Base-by-base conservation (phyloP, 352 stramenopile species). In the Halophytophthora batemanensis region DNA sequence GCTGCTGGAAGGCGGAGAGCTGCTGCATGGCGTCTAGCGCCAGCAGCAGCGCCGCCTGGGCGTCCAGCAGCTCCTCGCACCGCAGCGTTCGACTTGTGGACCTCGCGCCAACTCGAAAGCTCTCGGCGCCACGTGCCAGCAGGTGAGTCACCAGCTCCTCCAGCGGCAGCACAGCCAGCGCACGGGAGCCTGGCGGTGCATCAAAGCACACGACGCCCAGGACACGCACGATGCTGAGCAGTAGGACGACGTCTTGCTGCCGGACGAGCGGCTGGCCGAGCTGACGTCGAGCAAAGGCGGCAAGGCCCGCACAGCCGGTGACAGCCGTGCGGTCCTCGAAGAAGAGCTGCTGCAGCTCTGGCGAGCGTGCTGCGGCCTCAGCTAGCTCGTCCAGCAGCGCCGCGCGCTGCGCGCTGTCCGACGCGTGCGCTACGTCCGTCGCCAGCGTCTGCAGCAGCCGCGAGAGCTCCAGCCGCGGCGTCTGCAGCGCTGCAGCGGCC, bases 311-410 rank as follows among this genome's bases (percentile, higher is more conserved):
- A 38, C 25, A 55, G n/a, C 45, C 50, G 17, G 57, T 31, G 6
- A 70, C 17, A 14, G 61, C 62, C 34, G 62, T 77, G 12, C 68
- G 66, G 51, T 86, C 61, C 45, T 69, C 58, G 19, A 89, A 85
- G 58, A 82, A 79, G 33, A 84, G 66, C 14, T 59, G 51, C 50
- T 74, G 65, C 10, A 87, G 56, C n/a, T 50, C 35, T 4, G 50
- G 34, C 11, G 64, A 74, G 47, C 64, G 58, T 17, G 48, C 57
- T 2, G 56, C 56, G 7, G 73, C 78, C 3, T 49, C 50, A 23
- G 69, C 69, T 15, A 89, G 71, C 33, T 88, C 77, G 10, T 72
- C 38, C 1, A 88, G 41, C 17, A 88, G 59, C 2, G 25, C 14
- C n/a, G 48, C 54, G 23, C 68, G 71, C 11, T 68, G 34, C 1